Percentiles rank a stretch among this genome's conserved stretches.
These are phyloP conservation scores for Hymenoscyphus fraxineus DNA, from an alignment of 2,329 filamentous ascomycete species.

Conservation along the genomic window DNA sequence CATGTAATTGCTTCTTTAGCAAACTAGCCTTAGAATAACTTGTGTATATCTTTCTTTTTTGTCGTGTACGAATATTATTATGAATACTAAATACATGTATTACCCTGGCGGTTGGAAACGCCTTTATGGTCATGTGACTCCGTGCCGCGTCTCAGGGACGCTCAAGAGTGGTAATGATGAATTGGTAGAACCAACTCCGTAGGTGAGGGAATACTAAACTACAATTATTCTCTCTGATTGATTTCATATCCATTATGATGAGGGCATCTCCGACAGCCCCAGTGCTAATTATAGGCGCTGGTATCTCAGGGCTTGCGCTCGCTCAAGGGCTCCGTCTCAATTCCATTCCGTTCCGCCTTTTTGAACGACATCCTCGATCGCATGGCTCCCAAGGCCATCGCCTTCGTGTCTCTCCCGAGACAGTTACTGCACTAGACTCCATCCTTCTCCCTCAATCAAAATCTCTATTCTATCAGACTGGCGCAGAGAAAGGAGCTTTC, in stretches of 20 bases:
- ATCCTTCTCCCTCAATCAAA: neutral
- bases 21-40: too few relatives aligned
- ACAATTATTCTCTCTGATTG: too few relatives aligned
- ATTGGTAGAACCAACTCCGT: too few relatives aligned
- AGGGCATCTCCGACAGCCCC: neutral
- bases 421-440: neutral
- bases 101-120: too few relatives aligned
- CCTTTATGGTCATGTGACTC: too few relatives aligned
- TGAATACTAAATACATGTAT: too few relatives aligned
- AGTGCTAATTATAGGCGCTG: constrained; percentile 30
- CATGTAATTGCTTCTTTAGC: too few relatives aligned
- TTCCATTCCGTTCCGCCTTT: constrained; percentile 6
- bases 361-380: neutral
- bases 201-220: too few relatives aligned
- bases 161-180: too few relatives aligned
- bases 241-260: neutral
- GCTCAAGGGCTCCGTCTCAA: constrained; percentile 20
- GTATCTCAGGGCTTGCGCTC: constrained; percentile 33
- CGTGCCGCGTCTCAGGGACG: too few relatives aligned
- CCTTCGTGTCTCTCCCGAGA: neutral
- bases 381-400: constrained; percentile 4
- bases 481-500: constrained; percentile 1
- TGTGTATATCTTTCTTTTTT: too few relatives aligned
- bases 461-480: constrained; percentile 3
- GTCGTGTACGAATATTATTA: too few relatives aligned